Evolutionary conservation across 1,284 basidiomycete genomes (phyloP).

Genomic region (Leccinum pallidistipes): DNA sequence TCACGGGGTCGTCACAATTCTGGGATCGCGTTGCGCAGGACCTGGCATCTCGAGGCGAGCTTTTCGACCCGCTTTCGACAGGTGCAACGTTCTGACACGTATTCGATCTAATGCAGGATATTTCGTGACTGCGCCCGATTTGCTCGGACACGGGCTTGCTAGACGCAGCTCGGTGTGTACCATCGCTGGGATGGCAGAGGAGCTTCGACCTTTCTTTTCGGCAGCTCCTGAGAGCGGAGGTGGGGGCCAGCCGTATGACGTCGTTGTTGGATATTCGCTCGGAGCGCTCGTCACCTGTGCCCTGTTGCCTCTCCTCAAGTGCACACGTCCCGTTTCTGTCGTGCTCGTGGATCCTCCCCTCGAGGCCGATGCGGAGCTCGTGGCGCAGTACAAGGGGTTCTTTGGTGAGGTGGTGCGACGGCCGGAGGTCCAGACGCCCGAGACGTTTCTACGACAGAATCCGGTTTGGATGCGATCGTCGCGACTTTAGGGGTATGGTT

Average conservation of each 20-base stretch:
- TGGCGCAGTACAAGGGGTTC: background rate
- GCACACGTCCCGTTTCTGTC: slow-evolving; percentile 3
- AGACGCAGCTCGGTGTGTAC: slow-evolving; percentile 13
- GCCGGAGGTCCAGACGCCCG: background rate
- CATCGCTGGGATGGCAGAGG: slow-evolving; percentile 12
- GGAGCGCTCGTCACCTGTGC: slow-evolving; percentile 14
- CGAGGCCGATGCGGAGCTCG: background rate
- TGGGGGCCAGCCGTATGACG: background rate
- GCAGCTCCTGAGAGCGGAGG: background rate
- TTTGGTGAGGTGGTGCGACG: background rate
- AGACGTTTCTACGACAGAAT: background rate
- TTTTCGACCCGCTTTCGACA: background rate
- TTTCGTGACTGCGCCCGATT: slow-evolving; percentile 17
- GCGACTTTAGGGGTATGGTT: background rate
- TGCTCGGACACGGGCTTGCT: slow-evolving; percentile 25
- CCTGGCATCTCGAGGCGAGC: slow-evolving; percentile 15
- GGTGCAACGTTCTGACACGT: background rate
- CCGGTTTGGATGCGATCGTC: background rate
- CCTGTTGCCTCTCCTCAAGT: slow-evolving; percentile 8
- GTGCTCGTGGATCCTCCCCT: slow-evolving; percentile 21
- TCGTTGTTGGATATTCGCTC: slow-evolving; percentile 25
- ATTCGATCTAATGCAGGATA: slow-evolving; percentile 10
- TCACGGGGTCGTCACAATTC: slow-evolving; percentile 6
- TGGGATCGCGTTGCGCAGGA: background rate
- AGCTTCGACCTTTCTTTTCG: slow-evolving; percentile 12